Evolutionary conservation across 2,329 filamentous ascomycete genomes (phyloP), one percentile per base, ranked within the genome.

Genomic region (Aspergillus nomiae): DNA sequence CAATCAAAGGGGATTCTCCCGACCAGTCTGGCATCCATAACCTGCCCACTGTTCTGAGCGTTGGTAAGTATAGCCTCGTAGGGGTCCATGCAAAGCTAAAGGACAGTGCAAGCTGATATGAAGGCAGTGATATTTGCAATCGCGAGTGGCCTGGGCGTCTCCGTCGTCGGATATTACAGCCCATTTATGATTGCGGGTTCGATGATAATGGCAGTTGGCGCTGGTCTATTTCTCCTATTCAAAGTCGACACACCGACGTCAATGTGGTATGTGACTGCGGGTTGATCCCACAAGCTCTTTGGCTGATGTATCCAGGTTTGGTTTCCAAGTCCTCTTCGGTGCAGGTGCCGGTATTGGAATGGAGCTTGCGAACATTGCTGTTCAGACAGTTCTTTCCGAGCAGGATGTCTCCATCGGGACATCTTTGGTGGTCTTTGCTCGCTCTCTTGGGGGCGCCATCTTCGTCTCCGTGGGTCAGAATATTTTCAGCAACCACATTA

Each of bases 341-440:
- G 12, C 50, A 0, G 56, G 63, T 2, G 46, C 56, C 3, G 65
- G 65, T 3, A 30, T 61, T 24, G 58, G 60, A 30, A 48, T 63
- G 19, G 38, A 61, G n/a, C 19, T 54, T 8, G 30, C 54, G 6
- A 48, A 56, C 19, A 73, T 78, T 58, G 75, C 76, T 10, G 74
- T 71, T 7, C 76, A 78, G 62, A 70, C 76, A 7, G 74, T 76
- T 1, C 69, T 78, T 11, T 63, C 70, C 9, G 58, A 73, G 7
- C 63, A 69, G 14, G 73, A 77, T 50, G 61, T 79, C 21, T 71
- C 76, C 2, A 71, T 70, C 32, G 75, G 71, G 16, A 78, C 75
- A 14, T 70, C 73, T 14, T 56, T 74, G 51, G 71, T 76, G 41
- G 70, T 77, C 46, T 78, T 79, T 63, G 63, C 67, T 57, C 73